Evolutionary conservation across 148 eudicot genomes (phyloP), one percentile per base, ranked within the genome.

Genomic region (Rhododendron simsii): DNA sequence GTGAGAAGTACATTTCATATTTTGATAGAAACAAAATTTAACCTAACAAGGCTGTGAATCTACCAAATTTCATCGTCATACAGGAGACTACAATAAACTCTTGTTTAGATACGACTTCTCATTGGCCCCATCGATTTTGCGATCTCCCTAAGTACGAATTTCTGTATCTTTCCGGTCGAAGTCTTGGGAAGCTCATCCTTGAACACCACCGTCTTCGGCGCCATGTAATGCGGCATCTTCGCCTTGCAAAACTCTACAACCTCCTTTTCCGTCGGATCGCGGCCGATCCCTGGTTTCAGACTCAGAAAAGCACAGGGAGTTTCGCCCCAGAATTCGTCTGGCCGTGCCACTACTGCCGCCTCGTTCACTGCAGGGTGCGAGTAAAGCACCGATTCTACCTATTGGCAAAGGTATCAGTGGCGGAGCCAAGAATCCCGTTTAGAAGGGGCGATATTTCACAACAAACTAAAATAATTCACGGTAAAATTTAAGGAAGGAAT

Each of bases 321-420:
- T 71, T 91, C 93, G 0, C 93, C 91, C 91, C 93, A 91, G 41
- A 81, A 90, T 59, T 88, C 90, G 23, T 91, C 93, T n/a, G 93
- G 93, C 80, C 89, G 80, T 13, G 91, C 91, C 84, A 91, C 93
- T 44, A 90, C 93, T 47, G 91, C 93, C 12, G 90, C 93, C 91
- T 91, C 93, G 35, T 88, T 86, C 75, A 91, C 90, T 9, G 86
- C 87, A 9, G 90, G 90, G 74, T 91, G 89, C 7, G 85, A 18
- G 77, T 91, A 90, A 41, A 91, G 71, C 63, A 91, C 89, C 3
- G 93, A 88, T 35, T 91, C 91, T 20, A 91, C 90, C 76, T 71
- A 39, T 33, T 13, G 9, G 20, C 33, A 28, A 37, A 37, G 39
- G 39, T 2, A 37, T 0, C 39, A 2, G 3, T 37, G 39, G 39